Evolutionary conservation across 805 yeast species (phyloP).

Genomic region (Saturnispora quitensis): DNA sequence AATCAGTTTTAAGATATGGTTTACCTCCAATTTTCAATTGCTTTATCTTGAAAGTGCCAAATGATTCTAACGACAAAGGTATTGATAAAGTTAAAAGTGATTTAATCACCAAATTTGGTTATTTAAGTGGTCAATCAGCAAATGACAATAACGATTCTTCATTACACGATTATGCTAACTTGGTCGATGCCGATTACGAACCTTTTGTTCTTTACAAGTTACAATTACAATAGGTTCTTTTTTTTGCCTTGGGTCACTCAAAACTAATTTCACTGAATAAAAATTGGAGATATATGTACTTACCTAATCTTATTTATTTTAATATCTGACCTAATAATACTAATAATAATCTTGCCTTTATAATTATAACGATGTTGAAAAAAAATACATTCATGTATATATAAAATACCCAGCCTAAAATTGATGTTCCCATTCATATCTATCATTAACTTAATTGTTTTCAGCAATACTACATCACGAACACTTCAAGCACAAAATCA

Average conservation of each 20-base stretch:
- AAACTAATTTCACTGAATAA: background rate
- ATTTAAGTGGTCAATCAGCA: constrained; percentile 86
- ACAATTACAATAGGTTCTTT: background rate
- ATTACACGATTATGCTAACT: constrained; percentile 78
- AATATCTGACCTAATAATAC: background rate
- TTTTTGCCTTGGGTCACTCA: background rate
- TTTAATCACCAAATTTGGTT: constrained; percentile 70
- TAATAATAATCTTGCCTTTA: background rate
- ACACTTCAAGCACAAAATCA: background rate
- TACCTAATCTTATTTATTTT: background rate
- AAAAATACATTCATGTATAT: background rate
- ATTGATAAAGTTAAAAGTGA: constrained; percentile 56
- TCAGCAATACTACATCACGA: background rate
- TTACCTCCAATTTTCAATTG: constrained; percentile 84
- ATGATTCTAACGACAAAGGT: constrained; percentile 25
- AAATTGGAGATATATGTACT: background rate
- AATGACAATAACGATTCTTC: constrained; percentile 47
- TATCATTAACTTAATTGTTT: background rate
- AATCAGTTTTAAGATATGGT: constrained; percentile 90
- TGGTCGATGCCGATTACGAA: constrained; percentile 92
- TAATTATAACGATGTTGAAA: background rate
- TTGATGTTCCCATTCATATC: background rate
- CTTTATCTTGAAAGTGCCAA: constrained; percentile 34
- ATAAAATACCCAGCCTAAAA: background rate
- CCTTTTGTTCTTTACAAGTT: constrained; percentile 75